A percentile compares a stretch with the other conserved stretches of the same genome.
phyloP scores from a whole-genome alignment of 2,329 filamentous ascomycete genomes.

The Chaetomiaceae sp. region DNA sequence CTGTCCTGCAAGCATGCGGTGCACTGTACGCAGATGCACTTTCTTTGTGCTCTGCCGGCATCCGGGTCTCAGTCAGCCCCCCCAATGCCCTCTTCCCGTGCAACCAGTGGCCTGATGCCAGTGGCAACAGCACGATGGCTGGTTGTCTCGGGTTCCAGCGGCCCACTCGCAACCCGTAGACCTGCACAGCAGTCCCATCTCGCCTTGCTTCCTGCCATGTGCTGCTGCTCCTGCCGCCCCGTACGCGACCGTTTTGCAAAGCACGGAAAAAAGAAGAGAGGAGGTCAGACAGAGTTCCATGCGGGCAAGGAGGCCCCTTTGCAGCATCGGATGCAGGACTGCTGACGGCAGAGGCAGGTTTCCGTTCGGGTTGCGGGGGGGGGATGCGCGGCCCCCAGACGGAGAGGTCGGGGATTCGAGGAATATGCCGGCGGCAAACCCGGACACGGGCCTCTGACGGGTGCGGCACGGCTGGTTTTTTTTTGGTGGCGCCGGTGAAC shows the following conservation, averaged over 20 bases:
- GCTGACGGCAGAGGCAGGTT: conserved; percentile 9
- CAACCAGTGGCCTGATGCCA: not conserved
- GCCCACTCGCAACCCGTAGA: too few relatives aligned
- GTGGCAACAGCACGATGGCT: not conserved
- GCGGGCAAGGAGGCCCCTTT: not conserved
- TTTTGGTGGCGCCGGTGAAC: conserved; percentile 1
- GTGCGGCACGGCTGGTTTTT: conserved; percentile 4
- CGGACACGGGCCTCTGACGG: conserved; percentile 5
- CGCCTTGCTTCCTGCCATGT: not conserved
- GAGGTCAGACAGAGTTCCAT: conserved; percentile 3
- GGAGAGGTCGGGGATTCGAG: not conserved
- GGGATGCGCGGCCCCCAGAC: not conserved
- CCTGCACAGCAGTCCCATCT: not conserved
- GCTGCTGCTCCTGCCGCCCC: not conserved
- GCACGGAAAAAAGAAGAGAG: not conserved
- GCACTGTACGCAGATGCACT: not conserved
- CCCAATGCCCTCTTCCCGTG: too few relatives aligned
- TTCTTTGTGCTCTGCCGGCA: not conserved
- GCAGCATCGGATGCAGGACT: conserved; percentile 8
- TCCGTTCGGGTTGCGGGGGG: conserved; percentile 5
- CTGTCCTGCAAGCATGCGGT: conserved; percentile 1
- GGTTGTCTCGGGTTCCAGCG: conserved; percentile 6
- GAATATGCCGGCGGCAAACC: conserved; percentile 10
- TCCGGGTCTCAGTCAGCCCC: conserved; percentile 1
- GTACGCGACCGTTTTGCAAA: not conserved